These are phyloP conservation scores for Coleophoma eucalyptorum DNA, from an alignment of 2,329 filamentous ascomycete species.

Conservation along the genomic window DNA sequence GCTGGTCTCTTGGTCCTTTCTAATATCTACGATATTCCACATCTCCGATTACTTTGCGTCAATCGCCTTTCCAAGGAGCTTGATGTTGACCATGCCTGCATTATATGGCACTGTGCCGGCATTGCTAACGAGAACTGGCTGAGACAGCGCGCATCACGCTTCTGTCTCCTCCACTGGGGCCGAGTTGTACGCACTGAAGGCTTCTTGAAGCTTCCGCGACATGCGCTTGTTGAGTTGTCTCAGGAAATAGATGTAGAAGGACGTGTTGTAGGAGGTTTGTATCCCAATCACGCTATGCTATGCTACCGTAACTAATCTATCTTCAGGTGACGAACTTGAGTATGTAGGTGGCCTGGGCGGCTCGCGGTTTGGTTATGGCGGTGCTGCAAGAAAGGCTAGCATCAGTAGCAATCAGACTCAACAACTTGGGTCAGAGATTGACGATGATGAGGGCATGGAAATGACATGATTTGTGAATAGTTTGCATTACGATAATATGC, in stretches of 20 bases:
- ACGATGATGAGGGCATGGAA: conserved; percentile 62
- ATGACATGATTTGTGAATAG: conserved; percentile 36
- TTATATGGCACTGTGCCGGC: conserved; percentile 92
- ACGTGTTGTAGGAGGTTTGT: conserved; percentile 84
- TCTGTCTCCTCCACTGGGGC: conserved; percentile 93
- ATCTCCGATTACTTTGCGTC: conserved; percentile 85
- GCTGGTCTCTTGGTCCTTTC: conserved; percentile 95
- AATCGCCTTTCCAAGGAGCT: conserved; percentile 87
- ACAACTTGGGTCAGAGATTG: conserved; percentile 47
- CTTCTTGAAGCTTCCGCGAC: conserved; percentile 76
- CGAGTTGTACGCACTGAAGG: conserved; percentile 85
- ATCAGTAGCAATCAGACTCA: conserved; percentile 56
- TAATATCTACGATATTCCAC: conserved; percentile 96
- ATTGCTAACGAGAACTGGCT: conserved; percentile 93
- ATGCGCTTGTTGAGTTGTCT: conserved; percentile 82
- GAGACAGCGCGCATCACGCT: conserved; percentile 79
- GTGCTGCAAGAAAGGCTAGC: conserved; percentile 51
- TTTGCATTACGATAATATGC: neutral
- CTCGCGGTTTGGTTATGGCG: conserved; percentile 42
- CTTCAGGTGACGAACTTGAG: conserved; percentile 28
- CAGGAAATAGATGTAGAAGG: conserved; percentile 93
- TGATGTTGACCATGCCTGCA: conserved; percentile 90
- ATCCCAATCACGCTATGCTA: conserved; percentile 46
- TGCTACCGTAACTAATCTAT: conserved; percentile 3
- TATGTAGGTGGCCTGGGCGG: conserved; percentile 46